Base-by-base conservation (phyloP, 2,329 filamentous ascomycete species). In the Phyllosticta capitalensis region DNA sequence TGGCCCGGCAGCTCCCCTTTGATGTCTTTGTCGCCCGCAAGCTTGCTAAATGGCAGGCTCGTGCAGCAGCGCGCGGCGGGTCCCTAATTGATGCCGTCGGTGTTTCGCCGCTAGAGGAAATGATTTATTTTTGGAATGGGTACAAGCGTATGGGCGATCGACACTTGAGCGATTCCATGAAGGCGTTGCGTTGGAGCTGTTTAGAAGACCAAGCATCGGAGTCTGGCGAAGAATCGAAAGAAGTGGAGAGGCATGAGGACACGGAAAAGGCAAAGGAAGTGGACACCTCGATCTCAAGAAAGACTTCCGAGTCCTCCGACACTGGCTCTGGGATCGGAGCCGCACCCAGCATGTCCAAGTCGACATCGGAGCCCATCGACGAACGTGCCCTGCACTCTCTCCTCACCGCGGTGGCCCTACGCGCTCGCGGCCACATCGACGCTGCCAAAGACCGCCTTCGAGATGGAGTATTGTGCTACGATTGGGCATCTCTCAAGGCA, bases 111-210 rank as follows among this genome's bases (percentile, higher is more conserved):
- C 78, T 90, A 0, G 83, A 91, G 67, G 94, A 97, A 76, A 95
- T 97, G 88, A 86, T 88, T 12, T 95, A 92, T 71, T 84, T 97
- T 66, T 97, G 92, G 92, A 92, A 90, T 68, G 92, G 92, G 0
- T 85, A 84, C 66, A 92, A 89, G 73, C 84, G 90, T 58, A 95
- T 96, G 89, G 78, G 81, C 1, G 66, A 74, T 0, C 74, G 75
- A 0, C 82, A 92, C 61, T 76, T 96, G 14, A 77, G 87, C 54
- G 75, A 78, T 50, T 89, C 85, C 0, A 70, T 90, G 45, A 73
- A 70, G 0, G 80, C 81, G n/a, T 74, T 96, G 10, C 76, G 78
- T 0, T 95, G 90, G 75, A 45, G 38, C 38, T 45, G 38, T 85
- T 83, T 22, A 82, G 17, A 45, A 76, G 75, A 5, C 63, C 71